phyloP scores from a whole-genome alignment of 805 yeast species.

The Pichia manshurica region DNA sequence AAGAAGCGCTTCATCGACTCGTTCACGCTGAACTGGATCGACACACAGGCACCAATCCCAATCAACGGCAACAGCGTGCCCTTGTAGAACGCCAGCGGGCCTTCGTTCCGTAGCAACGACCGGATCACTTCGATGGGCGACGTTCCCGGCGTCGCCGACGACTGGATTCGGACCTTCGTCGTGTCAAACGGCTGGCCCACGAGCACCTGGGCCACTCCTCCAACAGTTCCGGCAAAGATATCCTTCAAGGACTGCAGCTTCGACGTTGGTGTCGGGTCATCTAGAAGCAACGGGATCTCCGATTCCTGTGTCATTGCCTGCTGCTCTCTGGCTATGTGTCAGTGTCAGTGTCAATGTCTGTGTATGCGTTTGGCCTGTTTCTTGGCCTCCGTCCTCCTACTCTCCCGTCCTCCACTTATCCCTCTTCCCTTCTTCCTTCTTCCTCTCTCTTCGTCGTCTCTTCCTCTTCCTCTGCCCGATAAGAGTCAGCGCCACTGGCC shows the following conservation, averaged over 20 bases:
- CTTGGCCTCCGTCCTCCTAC: neutral
- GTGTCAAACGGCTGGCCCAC: conserved; percentile 97
- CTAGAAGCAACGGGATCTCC: conserved; percentile 21
- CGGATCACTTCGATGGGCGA: conserved; percentile 69
- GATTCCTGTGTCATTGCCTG: conserved; percentile 26
- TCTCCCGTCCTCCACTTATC: neutral
- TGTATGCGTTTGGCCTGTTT: too few relatives aligned
- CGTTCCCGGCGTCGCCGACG: conserved; percentile 66
- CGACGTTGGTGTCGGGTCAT: conserved; percentile 22
- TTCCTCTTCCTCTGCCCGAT: neutral
- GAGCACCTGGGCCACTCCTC: conserved; percentile 93
- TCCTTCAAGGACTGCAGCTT: conserved; percentile 58
- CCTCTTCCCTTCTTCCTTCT: neutral
- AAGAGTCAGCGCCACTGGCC: neutral
- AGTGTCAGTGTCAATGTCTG: neutral
- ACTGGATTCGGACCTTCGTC: conserved; percentile 86
- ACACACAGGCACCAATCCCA: conserved; percentile 98
- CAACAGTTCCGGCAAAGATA: conserved; percentile 84
- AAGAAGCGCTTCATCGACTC: conserved; percentile 88
- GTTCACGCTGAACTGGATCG: conserved; percentile 92
- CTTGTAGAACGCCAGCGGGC: conserved; percentile 80
- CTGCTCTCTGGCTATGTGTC: neutral
- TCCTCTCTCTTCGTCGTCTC: too few relatives aligned
- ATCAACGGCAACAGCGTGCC: conserved; percentile 90
- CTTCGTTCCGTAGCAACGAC: conserved; percentile 70